These are phyloP conservation scores for Antitrichia curtipendula DNA, from an alignment of 225 moss, liverwort and hornwort genomes.

Conservation along the genomic window DNA sequence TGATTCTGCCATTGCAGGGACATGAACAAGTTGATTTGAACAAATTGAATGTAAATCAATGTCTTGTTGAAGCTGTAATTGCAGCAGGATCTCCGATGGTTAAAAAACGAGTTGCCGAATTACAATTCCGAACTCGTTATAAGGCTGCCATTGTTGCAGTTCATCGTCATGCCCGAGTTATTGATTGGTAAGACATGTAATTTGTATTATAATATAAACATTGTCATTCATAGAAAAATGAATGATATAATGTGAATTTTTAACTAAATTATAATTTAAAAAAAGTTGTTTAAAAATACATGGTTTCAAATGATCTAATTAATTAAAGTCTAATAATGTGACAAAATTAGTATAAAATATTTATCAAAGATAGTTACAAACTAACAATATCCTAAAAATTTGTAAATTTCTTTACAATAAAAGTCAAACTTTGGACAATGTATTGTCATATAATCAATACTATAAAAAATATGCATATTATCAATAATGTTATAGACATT, in stretches of 20 bases:
- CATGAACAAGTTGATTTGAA: constrained; percentile 80
- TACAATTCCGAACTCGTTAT: constrained; percentile 62
- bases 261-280: too few species aligned
- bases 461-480: too few species aligned
- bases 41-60: constrained; percentile 44
- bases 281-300: background rate
- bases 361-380: background rate
- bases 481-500: background rate
- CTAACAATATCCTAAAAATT: background rate
- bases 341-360: background rate
- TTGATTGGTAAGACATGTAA: constrained; percentile 27
- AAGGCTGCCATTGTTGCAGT: constrained; percentile 71
- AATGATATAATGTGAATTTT: too few species aligned
- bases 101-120: constrained; percentile 37
- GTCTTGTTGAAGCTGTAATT: constrained; percentile 80
- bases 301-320: too few species aligned
- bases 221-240: background rate
- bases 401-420: too few species aligned
- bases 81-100: constrained; percentile 86
- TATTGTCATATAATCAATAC: too few species aligned
- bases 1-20: constrained; percentile 20
- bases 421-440: background rate
- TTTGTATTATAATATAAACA: background rate
- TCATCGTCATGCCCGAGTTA: constrained; percentile 62
- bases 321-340: background rate